phyloP scores from a whole-genome alignment of 768 basidiomycete species.

The Phylloporus sp. region DNA sequence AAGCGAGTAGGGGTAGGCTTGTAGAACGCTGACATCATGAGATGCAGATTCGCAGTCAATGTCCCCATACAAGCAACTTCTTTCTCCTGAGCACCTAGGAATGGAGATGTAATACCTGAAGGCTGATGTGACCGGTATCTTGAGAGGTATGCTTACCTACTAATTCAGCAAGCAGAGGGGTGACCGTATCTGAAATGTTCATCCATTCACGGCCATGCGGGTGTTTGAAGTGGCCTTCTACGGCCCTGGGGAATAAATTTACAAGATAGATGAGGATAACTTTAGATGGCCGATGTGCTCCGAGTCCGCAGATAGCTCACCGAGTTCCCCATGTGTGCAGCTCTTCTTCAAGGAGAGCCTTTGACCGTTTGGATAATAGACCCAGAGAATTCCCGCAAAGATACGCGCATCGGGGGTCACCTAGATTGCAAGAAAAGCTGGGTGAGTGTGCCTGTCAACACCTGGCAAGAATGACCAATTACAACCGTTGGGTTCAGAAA shows the following conservation, averaged over 20 bases:
- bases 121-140: neutral
- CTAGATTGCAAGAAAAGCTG: conserved; percentile 17
- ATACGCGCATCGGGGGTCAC: conserved; percentile 64
- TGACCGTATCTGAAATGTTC: conserved; percentile 65
- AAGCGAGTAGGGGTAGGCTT: conserved; percentile 77
- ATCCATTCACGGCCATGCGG: conserved; percentile 84
- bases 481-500: conserved; percentile 37
- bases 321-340: conserved; percentile 75
- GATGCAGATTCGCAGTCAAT: conserved; percentile 91
- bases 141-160: conserved; percentile 54
- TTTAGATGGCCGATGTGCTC: conserved; percentile 7
- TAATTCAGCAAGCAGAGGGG: conserved; percentile 70
- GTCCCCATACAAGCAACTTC: conserved; percentile 97
- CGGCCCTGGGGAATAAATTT: conserved; percentile 49
- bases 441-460: conserved; percentile 9
- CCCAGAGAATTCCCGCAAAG: conserved; percentile 97
- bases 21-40: conserved; percentile 93
- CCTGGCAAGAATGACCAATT: conserved; percentile 2
- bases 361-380: conserved; percentile 68
- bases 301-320: conserved; percentile 39
- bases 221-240: conserved; percentile 86
- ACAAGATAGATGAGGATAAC: conserved; percentile 4
- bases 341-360: conserved; percentile 73
- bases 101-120: conserved; percentile 20
- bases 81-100: conserved; percentile 71